Conservation (phyloP, 2,329 filamentous ascomycete genomes). For the Claviceps paspali region DNA sequence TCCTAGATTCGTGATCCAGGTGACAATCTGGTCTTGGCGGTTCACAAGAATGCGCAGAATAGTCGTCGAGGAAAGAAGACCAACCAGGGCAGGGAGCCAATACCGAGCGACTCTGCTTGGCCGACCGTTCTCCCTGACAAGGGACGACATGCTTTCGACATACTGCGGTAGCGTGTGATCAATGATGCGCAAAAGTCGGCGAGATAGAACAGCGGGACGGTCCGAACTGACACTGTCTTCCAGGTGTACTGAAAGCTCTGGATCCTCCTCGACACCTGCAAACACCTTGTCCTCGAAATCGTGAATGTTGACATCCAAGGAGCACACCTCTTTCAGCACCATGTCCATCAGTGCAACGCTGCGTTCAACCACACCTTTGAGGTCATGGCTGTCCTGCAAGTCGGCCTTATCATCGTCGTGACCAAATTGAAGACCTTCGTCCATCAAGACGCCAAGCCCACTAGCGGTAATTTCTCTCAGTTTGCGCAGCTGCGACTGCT, state of each 20-base stretch:
- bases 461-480: slow-evolving; percentile 71
- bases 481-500: slow-evolving; percentile 55
- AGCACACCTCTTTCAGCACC: slow-evolving; percentile 57
- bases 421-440: slow-evolving; percentile 63
- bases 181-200: slow-evolving; percentile 55
- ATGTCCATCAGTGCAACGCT: slow-evolving; percentile 78
- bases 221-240: slow-evolving; percentile 28
- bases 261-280: slow-evolving; percentile 44
- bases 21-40: slow-evolving; percentile 58
- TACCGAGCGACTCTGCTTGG: slow-evolving; percentile 67
- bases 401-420: slow-evolving; percentile 42
- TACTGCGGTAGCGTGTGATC: slow-evolving; percentile 54
- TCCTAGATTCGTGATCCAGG: slow-evolving; percentile 69
- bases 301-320: slow-evolving; percentile 43
- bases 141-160: slow-evolving; percentile 33
- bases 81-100: slow-evolving; percentile 63
- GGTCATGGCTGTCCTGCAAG: slow-evolving; percentile 32
- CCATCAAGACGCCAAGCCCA: slow-evolving; percentile 72
- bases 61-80: slow-evolving; percentile 72
- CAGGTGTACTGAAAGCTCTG: slow-evolving; percentile 38
- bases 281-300: slow-evolving; percentile 55
- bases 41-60: slow-evolving; percentile 66
- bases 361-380: slow-evolving; percentile 61
- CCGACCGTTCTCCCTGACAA: slow-evolving; percentile 53
- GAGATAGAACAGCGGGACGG: slow-evolving; percentile 46